These are phyloP conservation scores for Ogataea hybrid DNA, from an alignment of 1,139 yeast genomes.

Conservation along the genomic window DNA sequence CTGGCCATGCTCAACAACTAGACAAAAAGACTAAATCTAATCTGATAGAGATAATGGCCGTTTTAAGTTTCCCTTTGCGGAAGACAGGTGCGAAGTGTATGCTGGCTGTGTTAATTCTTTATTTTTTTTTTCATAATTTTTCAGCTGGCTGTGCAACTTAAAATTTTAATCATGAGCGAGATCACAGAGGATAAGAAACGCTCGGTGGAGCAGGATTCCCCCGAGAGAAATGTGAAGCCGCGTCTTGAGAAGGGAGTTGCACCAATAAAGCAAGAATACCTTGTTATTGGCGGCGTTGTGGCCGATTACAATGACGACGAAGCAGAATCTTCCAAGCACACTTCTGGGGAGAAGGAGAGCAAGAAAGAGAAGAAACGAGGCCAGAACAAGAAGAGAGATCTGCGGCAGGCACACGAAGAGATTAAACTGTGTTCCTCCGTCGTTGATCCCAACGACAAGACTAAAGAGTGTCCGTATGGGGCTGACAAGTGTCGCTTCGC, in stretches of 20 bases:
- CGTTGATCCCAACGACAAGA: conserved; percentile 46
- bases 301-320: conserved; percentile 40
- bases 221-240: conserved; percentile 2
- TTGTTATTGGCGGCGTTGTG: conserved; percentile 30
- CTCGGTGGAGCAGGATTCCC: not conserved
- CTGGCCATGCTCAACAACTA: conserved; percentile 27
- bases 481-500: conserved; percentile 72
- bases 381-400: conserved; percentile 85
- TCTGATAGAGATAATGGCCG: not conserved
- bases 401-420: conserved; percentile 64
- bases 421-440: conserved; percentile 66
- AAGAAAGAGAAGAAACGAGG: conserved; percentile 59
- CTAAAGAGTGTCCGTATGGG: conserved; percentile 62
- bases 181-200: conserved; percentile 7
- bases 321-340: conserved; percentile 44
- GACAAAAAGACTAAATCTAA: not conserved
- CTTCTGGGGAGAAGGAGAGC: conserved; percentile 43
- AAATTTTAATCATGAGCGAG: conserved; percentile 8
- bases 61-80: conserved; percentile 14
- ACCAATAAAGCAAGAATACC: conserved; percentile 49
- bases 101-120: too few species aligned
- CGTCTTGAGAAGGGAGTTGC: conserved; percentile 43
- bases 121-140: conserved; percentile 3
- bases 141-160: conserved; percentile 10
- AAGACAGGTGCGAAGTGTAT: conserved; percentile 7